Evolutionary conservation across 2,329 filamentous ascomycete genomes (phyloP), one percentile per base, ranked within the genome.

Genomic region (Epichloe bromicola): DNA sequence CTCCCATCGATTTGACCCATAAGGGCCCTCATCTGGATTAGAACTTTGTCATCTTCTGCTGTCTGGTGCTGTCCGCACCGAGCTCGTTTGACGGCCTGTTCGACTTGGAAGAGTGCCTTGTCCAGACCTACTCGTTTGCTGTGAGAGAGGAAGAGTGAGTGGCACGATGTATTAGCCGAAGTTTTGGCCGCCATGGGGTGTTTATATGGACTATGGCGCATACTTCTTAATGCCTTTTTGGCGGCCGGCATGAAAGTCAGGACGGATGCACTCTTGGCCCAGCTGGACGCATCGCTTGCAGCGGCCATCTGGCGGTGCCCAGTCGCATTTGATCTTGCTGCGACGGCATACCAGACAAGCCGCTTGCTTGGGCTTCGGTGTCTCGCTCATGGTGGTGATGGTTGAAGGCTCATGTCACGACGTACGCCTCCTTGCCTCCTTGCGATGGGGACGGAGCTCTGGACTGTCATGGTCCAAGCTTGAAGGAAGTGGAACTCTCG

Each of bases 141-240:
- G 38, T 4, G 30, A 8, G 47, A 10, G 23, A n/a, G 33, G 7
- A 38, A n/a, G n/a, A n/a, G 36, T 2, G 33, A 23, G 36, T 23
- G 30, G 30, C 30, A 30, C 30, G 1, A 30, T 17, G 20, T 15
- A n/a, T 48, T n/a, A 23, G 17, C n/a, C 7, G 5, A 17, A 34
- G 43, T 34, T 17, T 30, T 10, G 4, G 30, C 7, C 26, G 8
- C 26, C 26, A 30, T 30, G 26, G 26, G 2, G 7, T 30, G 26
- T 30, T 10, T 30, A 30, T 4, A 30, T 10, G 30, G 30, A 30
- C 14, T 8, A 20, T 11, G 11, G 26, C 41, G 12, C 71, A 66
- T 66, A 84, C 84, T 88, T 88, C 64, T 87, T 88, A 54, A 87
- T 83, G 20, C 84, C 85, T 61, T 87, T 87, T 60, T 86, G 83